Evolutionary conservation across 2,329 filamentous ascomycete species (phyloP).

Genomic region (Hymenoscyphus fructigenus): DNA sequence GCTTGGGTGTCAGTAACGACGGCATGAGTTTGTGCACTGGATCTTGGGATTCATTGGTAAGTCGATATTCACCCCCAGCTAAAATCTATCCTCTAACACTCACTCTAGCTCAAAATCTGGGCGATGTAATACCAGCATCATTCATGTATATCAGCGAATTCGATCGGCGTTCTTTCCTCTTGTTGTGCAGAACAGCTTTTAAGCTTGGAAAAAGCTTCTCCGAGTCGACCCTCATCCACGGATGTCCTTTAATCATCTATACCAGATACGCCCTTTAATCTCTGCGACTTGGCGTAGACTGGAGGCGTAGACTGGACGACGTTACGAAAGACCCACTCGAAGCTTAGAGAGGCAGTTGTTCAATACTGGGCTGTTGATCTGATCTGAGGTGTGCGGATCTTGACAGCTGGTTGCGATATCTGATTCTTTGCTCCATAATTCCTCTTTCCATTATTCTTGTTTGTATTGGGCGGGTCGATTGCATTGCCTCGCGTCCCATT

Average conservation of each 20-base stretch:
- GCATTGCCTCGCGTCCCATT: constrained; percentile 35
- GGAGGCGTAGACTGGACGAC: constrained; percentile 49
- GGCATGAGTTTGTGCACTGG: constrained; percentile 99
- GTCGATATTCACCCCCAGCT: constrained; percentile 39
- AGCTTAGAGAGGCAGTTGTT: constrained; percentile 36
- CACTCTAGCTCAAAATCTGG: constrained; percentile 77
- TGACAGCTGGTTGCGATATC: constrained; percentile 32
- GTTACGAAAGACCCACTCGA: constrained; percentile 45
- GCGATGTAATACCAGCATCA: constrained; percentile 47
- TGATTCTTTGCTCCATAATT: constrained; percentile 47
- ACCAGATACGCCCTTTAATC: constrained; percentile 44
- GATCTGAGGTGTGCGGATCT: constrained; percentile 24
- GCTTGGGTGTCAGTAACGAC: constrained; percentile 96
- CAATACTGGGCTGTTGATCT: constrained; percentile 33
- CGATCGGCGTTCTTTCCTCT: constrained; percentile 26
- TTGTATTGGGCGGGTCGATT: constrained; percentile 37
- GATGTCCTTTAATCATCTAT: constrained; percentile 40
- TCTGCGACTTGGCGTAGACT: constrained; percentile 43
- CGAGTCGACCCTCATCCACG: constrained; percentile 22
- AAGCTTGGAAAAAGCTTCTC: constrained; percentile 21
- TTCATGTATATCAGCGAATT: constrained; percentile 20
- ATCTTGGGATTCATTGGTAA: constrained; percentile 98
- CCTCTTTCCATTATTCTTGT: constrained; percentile 39
- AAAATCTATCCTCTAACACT: constrained; percentile 32
- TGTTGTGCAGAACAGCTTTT: constrained; percentile 29